phyloP scores from a whole-genome alignment of 2,329 filamentous ascomycete genomes.

The Alternaria dauci region DNA sequence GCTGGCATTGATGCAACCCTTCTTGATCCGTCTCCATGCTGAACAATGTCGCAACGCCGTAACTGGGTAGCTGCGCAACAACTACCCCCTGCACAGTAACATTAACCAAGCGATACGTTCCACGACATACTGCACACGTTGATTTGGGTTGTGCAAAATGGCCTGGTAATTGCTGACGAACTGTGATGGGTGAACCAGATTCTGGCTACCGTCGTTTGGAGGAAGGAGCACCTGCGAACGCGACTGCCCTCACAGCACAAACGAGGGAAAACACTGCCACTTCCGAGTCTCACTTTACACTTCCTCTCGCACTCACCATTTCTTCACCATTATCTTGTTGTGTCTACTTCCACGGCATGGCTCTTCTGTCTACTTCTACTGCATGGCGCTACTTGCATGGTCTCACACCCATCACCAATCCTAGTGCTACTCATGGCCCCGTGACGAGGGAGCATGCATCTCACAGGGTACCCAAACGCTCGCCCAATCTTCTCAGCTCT shows the following conservation, averaged over 20 bases:
- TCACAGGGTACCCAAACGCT: constrained; percentile 3
- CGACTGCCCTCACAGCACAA: constrained; percentile 7
- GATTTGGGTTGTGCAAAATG: neutral
- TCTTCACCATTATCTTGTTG: neutral
- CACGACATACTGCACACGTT: neutral
- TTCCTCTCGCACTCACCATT: neutral
- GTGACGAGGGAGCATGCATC: constrained; percentile 1
- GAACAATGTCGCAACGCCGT: neutral
- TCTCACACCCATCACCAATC: neutral
- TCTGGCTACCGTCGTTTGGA: constrained; percentile 2
- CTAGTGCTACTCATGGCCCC: neutral
- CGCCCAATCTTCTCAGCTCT: neutral
- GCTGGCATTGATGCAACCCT: neutral
- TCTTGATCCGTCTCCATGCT: neutral
- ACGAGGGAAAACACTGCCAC: neutral
- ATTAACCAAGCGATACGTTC: neutral
- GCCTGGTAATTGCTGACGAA: neutral
- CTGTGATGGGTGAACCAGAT: constrained; percentile 48
- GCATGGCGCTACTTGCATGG: constrained; percentile 4
- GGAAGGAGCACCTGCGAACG: constrained; percentile 3
- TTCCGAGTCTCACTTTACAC: neutral
- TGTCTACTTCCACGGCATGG: neutral
- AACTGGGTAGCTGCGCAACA: neutral
- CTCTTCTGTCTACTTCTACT: neutral
- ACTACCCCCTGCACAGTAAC: neutral